These are phyloP conservation scores for Amanita rubescens DNA, from an alignment of 768 basidiomycete species.

Conservation along the genomic window DNA sequence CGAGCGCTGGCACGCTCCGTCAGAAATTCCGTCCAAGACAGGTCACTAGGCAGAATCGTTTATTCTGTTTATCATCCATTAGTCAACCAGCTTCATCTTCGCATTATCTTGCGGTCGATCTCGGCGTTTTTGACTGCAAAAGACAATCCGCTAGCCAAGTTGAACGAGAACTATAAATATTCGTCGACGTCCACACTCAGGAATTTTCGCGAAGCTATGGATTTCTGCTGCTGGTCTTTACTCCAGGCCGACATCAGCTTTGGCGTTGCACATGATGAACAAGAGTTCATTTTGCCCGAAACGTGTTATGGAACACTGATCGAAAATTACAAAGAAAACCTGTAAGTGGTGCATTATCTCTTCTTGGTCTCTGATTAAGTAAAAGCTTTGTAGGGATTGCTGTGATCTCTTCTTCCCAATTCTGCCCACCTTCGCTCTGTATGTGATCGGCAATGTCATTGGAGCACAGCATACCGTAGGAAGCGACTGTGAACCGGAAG, in stretches of 20 bases:
- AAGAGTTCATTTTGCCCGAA: constrained; percentile 50
- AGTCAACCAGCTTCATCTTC: constrained; percentile 22
- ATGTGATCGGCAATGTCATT: constrained; percentile 34
- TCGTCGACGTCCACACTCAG: neutral
- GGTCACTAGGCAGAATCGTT: constrained; percentile 16
- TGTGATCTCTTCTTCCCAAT: constrained; percentile 52
- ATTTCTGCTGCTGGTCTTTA: neutral
- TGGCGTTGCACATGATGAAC: constrained; percentile 44
- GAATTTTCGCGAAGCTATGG: neutral
- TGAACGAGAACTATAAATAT: neutral
- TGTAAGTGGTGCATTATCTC: constrained; percentile 20
- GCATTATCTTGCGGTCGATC: constrained; percentile 25
- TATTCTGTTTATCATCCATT: constrained; percentile 23
- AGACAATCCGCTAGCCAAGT: neutral
- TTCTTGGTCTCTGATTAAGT: too few species aligned
- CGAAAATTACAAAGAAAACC: constrained; percentile 36
- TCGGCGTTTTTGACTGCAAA: constrained; percentile 13
- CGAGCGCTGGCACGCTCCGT: constrained; percentile 27
- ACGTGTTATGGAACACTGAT: constrained; percentile 47
- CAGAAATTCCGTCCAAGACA: constrained; percentile 14
- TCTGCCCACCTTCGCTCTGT: constrained; percentile 44
- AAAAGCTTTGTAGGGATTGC: constrained; percentile 28
- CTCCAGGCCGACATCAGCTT: constrained; percentile 45
- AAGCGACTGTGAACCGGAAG: neutral
- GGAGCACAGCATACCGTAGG: constrained; percentile 7